Base-by-base conservation (phyloP, 2,329 filamentous ascomycete species). In the Aspergillus amoenus region DNA sequence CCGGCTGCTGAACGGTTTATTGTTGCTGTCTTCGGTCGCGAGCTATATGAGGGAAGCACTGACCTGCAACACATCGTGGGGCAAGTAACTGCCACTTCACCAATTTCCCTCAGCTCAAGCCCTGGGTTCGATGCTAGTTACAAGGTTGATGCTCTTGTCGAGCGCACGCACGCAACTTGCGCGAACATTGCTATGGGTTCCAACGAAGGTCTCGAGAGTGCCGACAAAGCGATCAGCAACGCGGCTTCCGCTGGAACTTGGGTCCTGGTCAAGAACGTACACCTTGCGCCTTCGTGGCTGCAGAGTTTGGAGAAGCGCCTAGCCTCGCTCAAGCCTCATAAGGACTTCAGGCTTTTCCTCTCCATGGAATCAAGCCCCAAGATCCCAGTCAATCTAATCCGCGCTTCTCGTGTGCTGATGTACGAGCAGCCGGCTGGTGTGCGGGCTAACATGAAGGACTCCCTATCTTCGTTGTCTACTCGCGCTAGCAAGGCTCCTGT, bases 121-220 rank as follows among this genome's bases (percentile, higher is more conserved):
- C 92, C 93, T 59, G 94, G 94, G 39, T 99, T 99, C 73, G 94
- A 99, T 75, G 95, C 95, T 53, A 96, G 91, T 72, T 99, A 97
- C 86, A 99, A 99, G 81, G 94, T 99, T 59, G 94, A 99, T 74
- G 91, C 88, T 60, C 82, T 99, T 53, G 95, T 97, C 30, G 91
- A 96, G 75, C 85, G 91, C 64, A 88, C 86, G 73, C 85, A 86
- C 58, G 88, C 91, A 51, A 87, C 85, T 54, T 99, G 94, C 78
- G 93, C 92, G 58, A 97, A 97, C 74, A 97, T 99, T 70, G 95
- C 95, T 67, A 99, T 99, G 94, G 94, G 94, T 70, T 97, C 94
- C 45, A 95, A 95, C 69, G 94, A 99, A 80, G 91, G 92, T 71
- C 81, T 95, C 17, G 87, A 93, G 57, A 94, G 88, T 61, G 94